phyloP scores from a whole-genome alignment of 2,329 filamentous ascomycete genomes.

The Coniella lustricola region DNA sequence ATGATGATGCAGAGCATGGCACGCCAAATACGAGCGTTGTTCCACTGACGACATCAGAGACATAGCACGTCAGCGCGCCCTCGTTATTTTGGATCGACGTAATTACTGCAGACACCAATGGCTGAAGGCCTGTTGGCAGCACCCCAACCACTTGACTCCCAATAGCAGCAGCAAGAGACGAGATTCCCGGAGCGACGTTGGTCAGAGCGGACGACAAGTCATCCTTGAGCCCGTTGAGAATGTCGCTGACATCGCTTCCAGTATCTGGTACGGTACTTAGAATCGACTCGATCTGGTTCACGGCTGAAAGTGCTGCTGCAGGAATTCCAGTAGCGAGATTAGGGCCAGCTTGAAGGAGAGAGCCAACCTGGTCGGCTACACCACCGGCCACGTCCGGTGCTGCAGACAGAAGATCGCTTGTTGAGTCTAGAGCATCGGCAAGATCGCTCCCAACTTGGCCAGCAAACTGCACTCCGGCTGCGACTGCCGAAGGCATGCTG shows the following conservation, averaged over 20 bases:
- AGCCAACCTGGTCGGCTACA: conserved; percentile 12
- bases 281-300: conserved; percentile 10
- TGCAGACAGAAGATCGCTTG: conserved; percentile 7
- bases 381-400: conserved; percentile 11
- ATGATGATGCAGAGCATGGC: conserved; percentile 1
- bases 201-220: conserved; percentile 8
- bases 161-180: conserved; percentile 12
- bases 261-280: conserved; percentile 4
- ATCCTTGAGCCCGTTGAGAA: conserved; percentile 4
- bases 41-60: conserved; percentile 10
- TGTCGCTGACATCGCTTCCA: background rate
- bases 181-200: conserved; percentile 8
- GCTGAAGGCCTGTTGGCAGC: conserved; percentile 10
- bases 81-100: conserved; percentile 8
- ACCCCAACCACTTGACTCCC: conserved; percentile 5
- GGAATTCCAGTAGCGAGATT: conserved; percentile 14
- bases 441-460: conserved; percentile 12
- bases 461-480: conserved; percentile 13
- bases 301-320: conserved; percentile 11
- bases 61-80: conserved; percentile 4
- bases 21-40: conserved; percentile 13
- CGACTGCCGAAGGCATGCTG: conserved; percentile 12
- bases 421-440: conserved; percentile 9
- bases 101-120: conserved; percentile 4
- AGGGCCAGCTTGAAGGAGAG: conserved; percentile 12